Evolutionary conservation across 2,329 filamentous ascomycete species (phyloP).

Genomic region (Penicillium nordicum): DNA sequence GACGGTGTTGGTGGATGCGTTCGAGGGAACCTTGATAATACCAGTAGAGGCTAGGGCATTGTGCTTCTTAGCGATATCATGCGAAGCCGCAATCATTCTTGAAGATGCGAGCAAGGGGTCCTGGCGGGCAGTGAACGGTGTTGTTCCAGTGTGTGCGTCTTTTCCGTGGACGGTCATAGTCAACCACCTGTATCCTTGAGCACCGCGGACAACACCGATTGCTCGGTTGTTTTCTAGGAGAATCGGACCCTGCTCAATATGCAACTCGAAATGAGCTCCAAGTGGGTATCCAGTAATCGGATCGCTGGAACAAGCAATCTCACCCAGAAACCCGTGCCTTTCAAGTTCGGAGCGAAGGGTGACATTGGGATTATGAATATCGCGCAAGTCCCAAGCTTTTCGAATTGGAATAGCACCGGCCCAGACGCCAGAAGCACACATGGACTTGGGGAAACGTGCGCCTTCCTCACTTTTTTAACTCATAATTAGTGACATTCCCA

Average conservation of each 20-base stretch:
- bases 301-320: slow-evolving; percentile 50
- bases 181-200: slow-evolving; percentile 68
- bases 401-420: slow-evolving; percentile 59
- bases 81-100: slow-evolving; percentile 61
- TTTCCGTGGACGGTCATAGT: slow-evolving; percentile 61
- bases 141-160: slow-evolving; percentile 69
- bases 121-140: slow-evolving; percentile 57
- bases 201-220: slow-evolving; percentile 64
- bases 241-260: slow-evolving; percentile 75
- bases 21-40: slow-evolving; percentile 58
- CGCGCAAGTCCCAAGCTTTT: slow-evolving; percentile 56
- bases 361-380: slow-evolving; percentile 54
- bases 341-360: slow-evolving; percentile 63
- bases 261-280: slow-evolving; percentile 73
- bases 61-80: slow-evolving; percentile 56
- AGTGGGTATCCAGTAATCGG: slow-evolving; percentile 51
- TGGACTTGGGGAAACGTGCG: slow-evolving; percentile 69
- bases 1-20: slow-evolving; percentile 65
- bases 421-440: slow-evolving; percentile 73
- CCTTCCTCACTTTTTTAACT: slow-evolving; percentile 62
- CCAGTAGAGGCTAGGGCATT: slow-evolving; percentile 62
- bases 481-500: not conserved
- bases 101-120: slow-evolving; percentile 63
- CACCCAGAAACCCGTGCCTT: slow-evolving; percentile 65
- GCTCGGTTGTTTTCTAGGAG: slow-evolving; percentile 60